Evolutionary conservation across 2,329 filamentous ascomycete genomes (phyloP).

Genomic region (Coniochaeta ligniaria): DNA sequence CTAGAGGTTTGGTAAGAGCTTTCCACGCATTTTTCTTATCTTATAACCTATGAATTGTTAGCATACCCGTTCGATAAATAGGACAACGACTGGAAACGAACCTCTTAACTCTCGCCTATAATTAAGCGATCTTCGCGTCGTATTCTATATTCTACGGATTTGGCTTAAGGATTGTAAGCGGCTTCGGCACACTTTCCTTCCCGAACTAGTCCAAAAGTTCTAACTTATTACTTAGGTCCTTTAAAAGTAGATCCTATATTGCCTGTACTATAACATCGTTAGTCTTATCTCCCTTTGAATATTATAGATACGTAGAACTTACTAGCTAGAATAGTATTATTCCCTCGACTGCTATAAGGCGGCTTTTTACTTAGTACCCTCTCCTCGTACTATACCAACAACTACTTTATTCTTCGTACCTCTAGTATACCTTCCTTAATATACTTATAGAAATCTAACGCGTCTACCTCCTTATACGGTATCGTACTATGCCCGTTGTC

Average conservation of each 20-base stretch:
- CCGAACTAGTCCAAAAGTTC: conserved; percentile 93
- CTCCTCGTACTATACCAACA: conserved; percentile 94
- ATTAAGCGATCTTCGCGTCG: conserved; percentile 68
- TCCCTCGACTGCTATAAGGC: conserved; percentile 56
- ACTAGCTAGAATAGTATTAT: conserved; percentile 68
- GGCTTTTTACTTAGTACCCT: conserved; percentile 76
- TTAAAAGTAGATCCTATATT: conserved; percentile 86
- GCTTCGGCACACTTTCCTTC: conserved; percentile 51
- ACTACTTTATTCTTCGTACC: conserved; percentile 86
- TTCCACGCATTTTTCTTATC: conserved; percentile 77
- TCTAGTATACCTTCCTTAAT: conserved; percentile 88
- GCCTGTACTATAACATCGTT: conserved; percentile 60
- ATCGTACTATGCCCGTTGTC: conserved; percentile 79
- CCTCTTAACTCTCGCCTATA: conserved; percentile 81
- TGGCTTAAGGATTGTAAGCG: conserved; percentile 65
- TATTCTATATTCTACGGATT: conserved; percentile 89
- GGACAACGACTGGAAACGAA: too few species aligned
- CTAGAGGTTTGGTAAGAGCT: conserved; percentile 61
- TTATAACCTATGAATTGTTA: conserved; percentile 56
- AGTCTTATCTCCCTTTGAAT: conserved; percentile 24
- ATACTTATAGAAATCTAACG: conserved; percentile 89
- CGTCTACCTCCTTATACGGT: conserved; percentile 77
- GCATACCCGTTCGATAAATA: too few species aligned
- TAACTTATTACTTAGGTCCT: conserved; percentile 74
- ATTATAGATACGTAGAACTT: conserved; percentile 28